phyloP scores from a whole-genome alignment of 352 stramenopile genomes.

The Globisporangium orthogonon region DNA sequence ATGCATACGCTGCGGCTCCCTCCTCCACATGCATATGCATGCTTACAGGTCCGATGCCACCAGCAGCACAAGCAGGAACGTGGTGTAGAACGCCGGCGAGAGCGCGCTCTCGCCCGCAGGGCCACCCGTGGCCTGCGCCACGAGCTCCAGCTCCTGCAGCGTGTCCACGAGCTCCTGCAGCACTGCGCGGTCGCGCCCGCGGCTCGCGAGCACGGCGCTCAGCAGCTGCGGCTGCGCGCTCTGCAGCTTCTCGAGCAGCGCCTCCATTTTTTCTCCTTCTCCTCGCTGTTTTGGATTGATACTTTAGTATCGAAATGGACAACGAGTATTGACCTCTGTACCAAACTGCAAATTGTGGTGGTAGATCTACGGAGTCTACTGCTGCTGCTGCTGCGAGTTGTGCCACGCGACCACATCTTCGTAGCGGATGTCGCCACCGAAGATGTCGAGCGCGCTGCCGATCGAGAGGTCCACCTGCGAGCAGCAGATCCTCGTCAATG shows the following conservation, averaged over 20 bases:
- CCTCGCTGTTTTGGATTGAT: no score
- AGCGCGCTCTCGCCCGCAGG: constrained; percentile 17
- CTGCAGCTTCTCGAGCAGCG: constrained; percentile 35
- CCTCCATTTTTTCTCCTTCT: constrained; percentile 35
- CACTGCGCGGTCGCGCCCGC: constrained; percentile 16
- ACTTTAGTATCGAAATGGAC: no score
- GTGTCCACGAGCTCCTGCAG: constrained; percentile 30
- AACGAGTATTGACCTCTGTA: no score
- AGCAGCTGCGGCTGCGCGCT: constrained; percentile 35
- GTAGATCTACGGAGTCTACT: not conserved
- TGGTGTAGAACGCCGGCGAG: constrained; percentile 47
- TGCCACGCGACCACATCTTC: constrained; percentile 92
- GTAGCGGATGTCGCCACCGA: constrained; percentile 93
- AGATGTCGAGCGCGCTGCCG: constrained; percentile 96
- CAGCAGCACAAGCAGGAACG: constrained; percentile 46
- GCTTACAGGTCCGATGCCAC: constrained; percentile 41
- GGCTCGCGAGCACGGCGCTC: constrained; percentile 16
- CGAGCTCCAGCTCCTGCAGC: constrained; percentile 54
- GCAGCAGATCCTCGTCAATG: not conserved
- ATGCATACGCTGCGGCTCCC: not conserved
- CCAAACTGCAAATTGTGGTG: no score
- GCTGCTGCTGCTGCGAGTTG: constrained; percentile 9
- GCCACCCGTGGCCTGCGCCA: constrained; percentile 24
- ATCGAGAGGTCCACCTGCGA: constrained; percentile 95
- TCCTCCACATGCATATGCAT: constrained; percentile 4